These are phyloP conservation scores for Penicillium goetzii DNA, from an alignment of 495 filamentous ascomycete genomes.

Conservation along the genomic window DNA sequence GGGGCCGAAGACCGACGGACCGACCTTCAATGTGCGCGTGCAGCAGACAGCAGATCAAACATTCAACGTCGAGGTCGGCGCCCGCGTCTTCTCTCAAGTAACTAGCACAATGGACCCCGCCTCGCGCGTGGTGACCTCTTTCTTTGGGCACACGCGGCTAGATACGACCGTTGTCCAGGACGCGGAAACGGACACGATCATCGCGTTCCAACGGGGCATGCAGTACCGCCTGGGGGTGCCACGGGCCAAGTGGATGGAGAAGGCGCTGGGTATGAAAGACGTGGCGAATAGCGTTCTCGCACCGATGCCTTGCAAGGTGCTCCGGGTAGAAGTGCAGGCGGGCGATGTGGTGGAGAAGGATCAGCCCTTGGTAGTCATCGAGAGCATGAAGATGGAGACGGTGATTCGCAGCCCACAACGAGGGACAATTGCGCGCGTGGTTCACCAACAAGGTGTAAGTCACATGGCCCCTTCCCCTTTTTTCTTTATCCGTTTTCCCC, in stretches of 20 bases:
- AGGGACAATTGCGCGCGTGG: conserved; percentile 77
- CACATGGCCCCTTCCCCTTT: conserved; percentile 16
- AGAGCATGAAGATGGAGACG: conserved; percentile 99
- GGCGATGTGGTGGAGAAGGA: conserved; percentile 84
- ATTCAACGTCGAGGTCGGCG: conserved; percentile 69
- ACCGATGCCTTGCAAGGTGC: conserved; percentile 93
- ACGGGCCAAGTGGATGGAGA: conserved; percentile 79
- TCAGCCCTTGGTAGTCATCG: conserved; percentile 89
- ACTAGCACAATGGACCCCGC: conserved; percentile 43
- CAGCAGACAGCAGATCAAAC: conserved; percentile 62
- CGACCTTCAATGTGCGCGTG: conserved; percentile 66
- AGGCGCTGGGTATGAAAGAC: conserved; percentile 83
- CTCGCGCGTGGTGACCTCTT: conserved; percentile 52
- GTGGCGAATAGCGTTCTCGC: conserved; percentile 80
- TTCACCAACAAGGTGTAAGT: conserved; percentile 86
- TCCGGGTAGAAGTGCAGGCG: conserved; percentile 79
- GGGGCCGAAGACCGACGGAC: conserved; percentile 28
- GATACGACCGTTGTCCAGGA: conserved; percentile 76
- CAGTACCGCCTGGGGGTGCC: conserved; percentile 72
- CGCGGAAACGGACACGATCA: conserved; percentile 68
- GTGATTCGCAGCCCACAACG: conserved; percentile 88
- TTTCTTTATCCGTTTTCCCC: conserved; percentile 13
- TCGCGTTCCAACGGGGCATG: conserved; percentile 80
- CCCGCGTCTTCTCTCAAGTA: conserved; percentile 50
- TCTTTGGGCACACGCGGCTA: conserved; percentile 78